phyloP scores from a whole-genome alignment of 2,329 filamentous ascomycete species.

The Aspergillus sp. region DNA sequence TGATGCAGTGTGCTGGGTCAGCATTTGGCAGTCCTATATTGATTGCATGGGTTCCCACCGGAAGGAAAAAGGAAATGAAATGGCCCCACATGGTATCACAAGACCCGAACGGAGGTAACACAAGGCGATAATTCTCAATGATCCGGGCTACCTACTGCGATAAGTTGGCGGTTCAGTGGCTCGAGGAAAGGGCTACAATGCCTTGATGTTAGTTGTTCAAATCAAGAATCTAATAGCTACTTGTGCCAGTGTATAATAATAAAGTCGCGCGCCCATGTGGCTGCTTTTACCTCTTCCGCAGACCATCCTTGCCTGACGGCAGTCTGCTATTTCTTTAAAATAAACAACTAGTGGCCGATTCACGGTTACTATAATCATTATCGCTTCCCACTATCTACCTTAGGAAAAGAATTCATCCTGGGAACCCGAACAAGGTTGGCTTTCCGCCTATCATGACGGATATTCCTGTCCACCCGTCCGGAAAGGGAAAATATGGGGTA shows the following conservation, averaged over 20 bases:
- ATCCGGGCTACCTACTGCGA: neutral
- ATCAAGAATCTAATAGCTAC: too few species aligned
- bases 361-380: neutral
- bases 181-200: too few species aligned
- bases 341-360: neutral
- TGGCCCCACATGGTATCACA: neutral
- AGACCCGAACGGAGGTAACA: neutral
- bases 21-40: too few species aligned
- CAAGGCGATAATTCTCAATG: neutral
- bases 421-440: neutral
- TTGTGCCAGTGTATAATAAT: too few species aligned
- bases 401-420: too few species aligned
- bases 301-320: too few species aligned
- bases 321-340: too few species aligned
- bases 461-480: neutral
- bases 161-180: too few species aligned
- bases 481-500: neutral
- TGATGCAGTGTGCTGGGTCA: too few species aligned
- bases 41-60: neutral
- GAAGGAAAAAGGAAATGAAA: neutral
- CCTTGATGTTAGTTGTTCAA: too few species aligned
- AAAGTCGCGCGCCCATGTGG: too few species aligned
- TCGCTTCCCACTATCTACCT: neutral
- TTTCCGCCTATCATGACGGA: neutral
- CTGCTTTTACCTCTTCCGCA: too few species aligned